Percentiles rank a stretch among this genome's conserved stretches.
Conservation (phyloP, 441 rosid species). For the Populus hybrid region DNA sequence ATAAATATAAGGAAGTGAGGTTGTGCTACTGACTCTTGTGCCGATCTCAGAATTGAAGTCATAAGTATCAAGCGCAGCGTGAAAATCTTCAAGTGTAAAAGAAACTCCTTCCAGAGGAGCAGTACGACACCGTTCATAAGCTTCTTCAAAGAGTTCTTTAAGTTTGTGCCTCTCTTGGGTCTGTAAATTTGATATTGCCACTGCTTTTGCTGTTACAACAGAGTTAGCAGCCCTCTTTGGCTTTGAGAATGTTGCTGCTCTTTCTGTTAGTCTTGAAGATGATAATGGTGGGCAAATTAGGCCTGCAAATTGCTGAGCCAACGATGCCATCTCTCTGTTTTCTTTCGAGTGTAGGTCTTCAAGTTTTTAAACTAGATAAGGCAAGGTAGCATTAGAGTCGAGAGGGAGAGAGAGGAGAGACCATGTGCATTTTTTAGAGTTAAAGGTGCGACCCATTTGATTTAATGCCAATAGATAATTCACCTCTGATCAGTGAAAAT, state of each 20-base stretch:
- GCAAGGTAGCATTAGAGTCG: too few relatives aligned
- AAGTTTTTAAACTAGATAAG: not conserved
- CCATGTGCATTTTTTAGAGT: not conserved
- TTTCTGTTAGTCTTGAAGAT: slow-evolving; percentile 36
- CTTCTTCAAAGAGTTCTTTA: slow-evolving; percentile 74
- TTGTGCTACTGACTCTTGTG: slow-evolving; percentile 46
- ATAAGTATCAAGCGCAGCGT: slow-evolving; percentile 58
- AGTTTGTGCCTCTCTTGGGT: slow-evolving; percentile 68
- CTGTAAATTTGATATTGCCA: slow-evolving; percentile 66
- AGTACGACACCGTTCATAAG: slow-evolving; percentile 75
- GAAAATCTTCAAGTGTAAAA: slow-evolving; percentile 66
- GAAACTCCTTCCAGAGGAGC: slow-evolving; percentile 75
- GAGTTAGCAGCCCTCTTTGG: slow-evolving; percentile 1
- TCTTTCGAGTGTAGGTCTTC: not conserved
- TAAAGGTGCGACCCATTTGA: not conserved
- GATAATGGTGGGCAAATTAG: slow-evolving; percentile 60
- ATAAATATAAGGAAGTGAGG: not conserved
- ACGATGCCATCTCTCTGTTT: slow-evolving; percentile 50
- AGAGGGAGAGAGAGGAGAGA: not conserved
- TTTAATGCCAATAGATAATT: not conserved
- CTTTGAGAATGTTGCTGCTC: slow-evolving; percentile 20
- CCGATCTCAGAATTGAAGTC: slow-evolving; percentile 81
- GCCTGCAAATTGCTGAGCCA: slow-evolving; percentile 73
- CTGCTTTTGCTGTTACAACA: slow-evolving; percentile 53
- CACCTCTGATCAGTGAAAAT: not conserved